phyloP scores from a whole-genome alignment of 495 filamentous ascomycete genomes.

The Haplographium delicatum region DNA sequence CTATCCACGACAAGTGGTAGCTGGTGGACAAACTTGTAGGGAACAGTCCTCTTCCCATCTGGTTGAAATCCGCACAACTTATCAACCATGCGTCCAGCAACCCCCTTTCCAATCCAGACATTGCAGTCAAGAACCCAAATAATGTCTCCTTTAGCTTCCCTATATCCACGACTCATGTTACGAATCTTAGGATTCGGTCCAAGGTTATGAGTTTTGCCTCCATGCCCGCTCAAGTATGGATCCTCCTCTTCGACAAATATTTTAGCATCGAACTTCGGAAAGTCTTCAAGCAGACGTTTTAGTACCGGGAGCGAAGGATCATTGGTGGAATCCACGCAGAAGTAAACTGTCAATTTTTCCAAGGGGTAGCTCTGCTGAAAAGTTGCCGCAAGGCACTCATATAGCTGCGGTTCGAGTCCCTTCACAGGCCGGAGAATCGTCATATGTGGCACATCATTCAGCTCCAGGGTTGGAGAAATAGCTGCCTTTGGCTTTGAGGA shows the following conservation, averaged over 20 bases:
- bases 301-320: slow-evolving; percentile 80
- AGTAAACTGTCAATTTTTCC: slow-evolving; percentile 70
- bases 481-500: slow-evolving; percentile 37
- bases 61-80: slow-evolving; percentile 64
- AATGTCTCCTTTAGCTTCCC: slow-evolving; percentile 89
- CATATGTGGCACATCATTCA: slow-evolving; percentile 64
- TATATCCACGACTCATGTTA: slow-evolving; percentile 90
- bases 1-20: slow-evolving; percentile 82
- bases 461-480: slow-evolving; percentile 37
- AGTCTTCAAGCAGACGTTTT: slow-evolving; percentile 61
- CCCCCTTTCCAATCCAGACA: slow-evolving; percentile 80
- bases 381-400: slow-evolving; percentile 87
- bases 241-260: slow-evolving; percentile 88
- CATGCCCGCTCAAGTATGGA: slow-evolving; percentile 54
- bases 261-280: slow-evolving; percentile 65
- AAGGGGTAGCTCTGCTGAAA: slow-evolving; percentile 79
- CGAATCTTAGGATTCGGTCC: slow-evolving; percentile 98
- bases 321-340: slow-evolving; percentile 72
- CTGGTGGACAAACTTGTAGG: slow-evolving; percentile 95
- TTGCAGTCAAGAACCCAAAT: slow-evolving; percentile 97
- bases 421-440: slow-evolving; percentile 92
- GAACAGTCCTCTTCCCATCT: slow-evolving; percentile 33
- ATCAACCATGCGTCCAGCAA: slow-evolving; percentile 81
- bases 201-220: slow-evolving; percentile 51
- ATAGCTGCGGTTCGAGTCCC: slow-evolving; percentile 83